A percentile compares a stretch with the other conserved stretches of the same genome.
Conservation (phyloP, 2,329 filamentous ascomycete species). For the Trichoderma cornu-damae region DNA sequence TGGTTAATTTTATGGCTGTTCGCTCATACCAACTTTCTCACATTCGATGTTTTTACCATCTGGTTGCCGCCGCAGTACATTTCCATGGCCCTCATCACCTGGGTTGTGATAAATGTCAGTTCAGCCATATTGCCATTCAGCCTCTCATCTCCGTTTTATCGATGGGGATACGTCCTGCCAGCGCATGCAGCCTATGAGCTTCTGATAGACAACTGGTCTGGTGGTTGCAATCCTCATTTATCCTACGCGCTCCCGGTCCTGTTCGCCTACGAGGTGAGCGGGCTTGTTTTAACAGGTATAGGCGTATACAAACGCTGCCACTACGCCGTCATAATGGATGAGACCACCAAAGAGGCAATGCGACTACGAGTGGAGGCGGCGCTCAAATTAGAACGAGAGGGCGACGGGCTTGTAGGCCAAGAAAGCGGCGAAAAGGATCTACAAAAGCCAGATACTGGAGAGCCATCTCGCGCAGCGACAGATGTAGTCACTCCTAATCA, state of each 20-base stretch:
- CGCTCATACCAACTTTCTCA: conserved; percentile 23
- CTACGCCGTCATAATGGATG: conserved; percentile 19
- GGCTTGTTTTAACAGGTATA: conserved; percentile 16
- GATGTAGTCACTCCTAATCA: background rate
- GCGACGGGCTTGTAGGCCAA: background rate
- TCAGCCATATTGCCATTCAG: conserved; percentile 22
- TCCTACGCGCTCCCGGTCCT: conserved; percentile 22
- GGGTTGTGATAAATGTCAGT: conserved; percentile 23
- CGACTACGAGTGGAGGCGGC: conserved; percentile 15
- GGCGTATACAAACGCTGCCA: conserved; percentile 21
- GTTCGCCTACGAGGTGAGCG: conserved; percentile 21
- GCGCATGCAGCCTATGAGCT: conserved; percentile 22
- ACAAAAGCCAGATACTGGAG: background rate
- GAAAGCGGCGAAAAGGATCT: background rate
- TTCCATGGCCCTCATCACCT: conserved; percentile 23
- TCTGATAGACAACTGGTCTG: conserved; percentile 22
- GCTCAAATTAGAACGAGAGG: conserved; percentile 15
- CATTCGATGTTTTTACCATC: conserved; percentile 24
- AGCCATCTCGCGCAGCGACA: background rate
- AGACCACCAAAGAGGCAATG: conserved; percentile 19
- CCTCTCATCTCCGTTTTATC: conserved; percentile 22
- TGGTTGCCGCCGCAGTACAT: conserved; percentile 23
- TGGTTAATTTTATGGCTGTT: conserved; percentile 25
- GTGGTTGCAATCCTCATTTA: conserved; percentile 24
- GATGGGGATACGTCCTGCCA: conserved; percentile 21